Base-by-base conservation (phyloP, 2,329 filamentous ascomycete genomes). In the Aspergillus pseudotamarii region DNA sequence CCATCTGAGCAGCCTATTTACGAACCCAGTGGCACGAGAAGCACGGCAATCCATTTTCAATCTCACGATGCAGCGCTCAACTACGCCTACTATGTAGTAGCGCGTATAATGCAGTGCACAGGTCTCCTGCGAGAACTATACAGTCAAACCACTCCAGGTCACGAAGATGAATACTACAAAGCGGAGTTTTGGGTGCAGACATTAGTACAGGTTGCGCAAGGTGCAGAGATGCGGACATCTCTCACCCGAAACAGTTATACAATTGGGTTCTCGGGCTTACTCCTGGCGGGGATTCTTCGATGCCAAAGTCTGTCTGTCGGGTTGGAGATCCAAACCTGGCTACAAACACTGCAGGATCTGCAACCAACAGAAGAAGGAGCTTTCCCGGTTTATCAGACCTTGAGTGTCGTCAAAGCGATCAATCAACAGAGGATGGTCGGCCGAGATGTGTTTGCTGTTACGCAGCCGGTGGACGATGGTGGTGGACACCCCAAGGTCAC, bases 291-390 rank as follows among this genome's bases (percentile, higher is more conserved):
- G 1, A n/a, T 65, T 10, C 63, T 73, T 2, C 65, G 70, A 9
- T 73, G 70, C 21, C 69, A 69, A 16, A 46, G 62, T 12, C 53
- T 62, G 0, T 4, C 51, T 46, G 41, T 69, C 8, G 60, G 65
- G 0, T 1, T 67, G 2, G 59, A 66, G 28, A 70, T 73, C 32
- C 54, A 72, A 53, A 11, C 57, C 1, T 72, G 70, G 70, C n/a
- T 73, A 2, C 53, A 68, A 21, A 55, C 10, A 9, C 56, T 72
- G 2, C 21, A 62, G 2, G 26, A 51, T 10, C 6, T 68, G 51
- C 68, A 71, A 11, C 68, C 71, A 21, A 72, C 70, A 4, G 69
- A 73, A 38, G 70, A 73, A 45, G 68, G 70, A 0, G 65, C 65
- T 16, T 73, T 72, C 21, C 70, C 70, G 4, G 60, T 71, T 1